phyloP scores from a whole-genome alignment of 2,329 filamentous ascomycete genomes.

The Cucurbitaria berberidis region DNA sequence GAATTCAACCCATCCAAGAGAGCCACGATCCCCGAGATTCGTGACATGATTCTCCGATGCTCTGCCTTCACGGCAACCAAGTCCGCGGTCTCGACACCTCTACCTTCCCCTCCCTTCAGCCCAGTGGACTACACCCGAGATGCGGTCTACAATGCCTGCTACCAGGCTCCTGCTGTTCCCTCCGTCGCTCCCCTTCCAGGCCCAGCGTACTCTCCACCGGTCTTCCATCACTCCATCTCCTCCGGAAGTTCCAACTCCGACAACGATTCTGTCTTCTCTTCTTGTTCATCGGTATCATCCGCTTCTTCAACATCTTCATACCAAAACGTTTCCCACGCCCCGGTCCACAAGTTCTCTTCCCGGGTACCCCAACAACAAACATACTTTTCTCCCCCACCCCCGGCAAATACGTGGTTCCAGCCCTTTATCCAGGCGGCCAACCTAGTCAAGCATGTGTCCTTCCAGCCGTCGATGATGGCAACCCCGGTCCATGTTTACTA shows the following conservation, averaged over 20 bases:
- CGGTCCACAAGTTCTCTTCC: constrained; percentile 35
- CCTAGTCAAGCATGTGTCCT: constrained; percentile 50
- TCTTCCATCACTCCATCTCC: constrained; percentile 42
- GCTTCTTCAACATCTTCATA: constrained; percentile 46
- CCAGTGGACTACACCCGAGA: constrained; percentile 48
- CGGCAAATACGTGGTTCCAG: constrained; percentile 48
- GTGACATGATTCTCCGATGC: constrained; percentile 77
- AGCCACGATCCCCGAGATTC: constrained; percentile 81
- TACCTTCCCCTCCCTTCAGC: constrained; percentile 53
- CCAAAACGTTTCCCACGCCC: constrained; percentile 34
- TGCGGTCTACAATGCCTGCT: constrained; percentile 38
- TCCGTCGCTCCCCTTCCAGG: constrained; percentile 42
- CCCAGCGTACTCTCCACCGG: constrained; percentile 36
- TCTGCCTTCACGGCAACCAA: constrained; percentile 69
- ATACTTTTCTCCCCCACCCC: constrained; percentile 47
- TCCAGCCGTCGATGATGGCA: constrained; percentile 48
- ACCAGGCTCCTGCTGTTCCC: constrained; percentile 36
- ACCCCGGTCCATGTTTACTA: constrained; percentile 48
- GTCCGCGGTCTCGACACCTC: constrained; percentile 50
- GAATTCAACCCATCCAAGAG: constrained; percentile 81
- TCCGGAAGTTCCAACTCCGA: constrained; percentile 49
- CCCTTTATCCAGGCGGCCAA: constrained; percentile 50
- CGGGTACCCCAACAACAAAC: constrained; percentile 38
- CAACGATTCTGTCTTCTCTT: constrained; percentile 50
- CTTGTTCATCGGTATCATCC: constrained; percentile 46